These are phyloP conservation scores for Aspergillus ostianus DNA, from an alignment of 495 filamentous ascomycete species.

Conservation along the genomic window DNA sequence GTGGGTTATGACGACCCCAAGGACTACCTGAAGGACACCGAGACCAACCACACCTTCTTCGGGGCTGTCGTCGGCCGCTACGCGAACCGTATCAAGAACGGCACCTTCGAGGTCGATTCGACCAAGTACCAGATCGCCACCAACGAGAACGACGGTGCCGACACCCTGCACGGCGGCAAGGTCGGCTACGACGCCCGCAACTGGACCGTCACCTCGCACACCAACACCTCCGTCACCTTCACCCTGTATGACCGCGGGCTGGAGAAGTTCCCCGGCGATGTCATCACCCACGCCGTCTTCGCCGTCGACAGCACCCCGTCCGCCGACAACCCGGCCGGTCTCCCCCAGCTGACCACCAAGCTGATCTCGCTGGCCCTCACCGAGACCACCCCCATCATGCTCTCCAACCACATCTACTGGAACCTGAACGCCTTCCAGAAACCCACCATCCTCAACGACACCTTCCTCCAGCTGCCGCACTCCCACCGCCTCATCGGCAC, in stretches of 20 bases:
- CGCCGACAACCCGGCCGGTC: slow-evolving; percentile 38
- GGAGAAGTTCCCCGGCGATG: slow-evolving; percentile 77
- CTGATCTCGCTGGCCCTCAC: slow-evolving; percentile 68
- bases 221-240: slow-evolving; percentile 71
- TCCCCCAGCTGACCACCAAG: slow-evolving; percentile 46
- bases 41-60: slow-evolving; percentile 70
- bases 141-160: slow-evolving; percentile 68
- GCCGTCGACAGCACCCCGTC: slow-evolving; percentile 46
- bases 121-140: slow-evolving; percentile 59
- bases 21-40: slow-evolving; percentile 63
- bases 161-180: slow-evolving; percentile 80
- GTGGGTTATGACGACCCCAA: slow-evolving; percentile 77
- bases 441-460: slow-evolving; percentile 65
- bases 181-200: slow-evolving; percentile 81
- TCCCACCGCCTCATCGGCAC: slow-evolving; percentile 66
- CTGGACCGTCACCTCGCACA: slow-evolving; percentile 72
- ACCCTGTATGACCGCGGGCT: slow-evolving; percentile 70
- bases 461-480: slow-evolving; percentile 68
- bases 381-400: slow-evolving; percentile 79
- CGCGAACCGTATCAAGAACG: slow-evolving; percentile 86
- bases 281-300: slow-evolving; percentile 76
- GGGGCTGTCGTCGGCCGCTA: slow-evolving; percentile 78
- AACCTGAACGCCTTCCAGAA: slow-evolving; percentile 82
- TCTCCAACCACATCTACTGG: slow-evolving; percentile 83
- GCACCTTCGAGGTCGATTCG: slow-evolving; percentile 71